Conservation (phyloP, 495 filamentous ascomycete genomes). For the Aspergillus kassunensis region DNA sequence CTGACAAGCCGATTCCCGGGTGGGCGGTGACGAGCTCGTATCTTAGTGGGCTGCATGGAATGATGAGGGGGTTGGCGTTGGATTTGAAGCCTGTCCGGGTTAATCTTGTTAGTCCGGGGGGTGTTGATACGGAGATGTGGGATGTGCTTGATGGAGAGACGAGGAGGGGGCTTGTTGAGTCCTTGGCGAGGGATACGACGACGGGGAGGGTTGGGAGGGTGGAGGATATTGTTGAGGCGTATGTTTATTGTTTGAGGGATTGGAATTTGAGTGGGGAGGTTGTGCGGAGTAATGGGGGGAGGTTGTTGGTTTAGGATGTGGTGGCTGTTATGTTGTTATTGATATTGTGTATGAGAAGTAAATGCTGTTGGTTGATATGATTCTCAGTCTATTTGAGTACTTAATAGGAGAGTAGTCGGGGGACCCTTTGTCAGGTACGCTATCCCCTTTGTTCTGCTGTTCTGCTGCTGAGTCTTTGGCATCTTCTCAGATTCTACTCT, state of each 20-base stretch:
- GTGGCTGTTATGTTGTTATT: too few species aligned
- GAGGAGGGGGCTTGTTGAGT: slow-evolving; percentile 22
- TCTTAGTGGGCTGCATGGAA: slow-evolving; percentile 33
- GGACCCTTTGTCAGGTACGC: too few species aligned
- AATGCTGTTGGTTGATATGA: too few species aligned
- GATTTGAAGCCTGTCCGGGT: slow-evolving; percentile 57
- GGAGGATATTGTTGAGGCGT: slow-evolving; percentile 61
- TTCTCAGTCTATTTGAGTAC: too few species aligned
- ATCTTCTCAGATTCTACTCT: too few species aligned
- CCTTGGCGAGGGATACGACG: slow-evolving; percentile 13
- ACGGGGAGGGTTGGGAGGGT: slow-evolving; percentile 46
- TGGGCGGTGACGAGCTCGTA: slow-evolving; percentile 38
- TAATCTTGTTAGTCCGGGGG: slow-evolving; percentile 55
- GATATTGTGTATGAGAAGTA: too few species aligned
- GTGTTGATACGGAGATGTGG: slow-evolving; percentile 51
- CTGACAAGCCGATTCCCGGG: slow-evolving; percentile 39
- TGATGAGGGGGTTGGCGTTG: slow-evolving; percentile 51
- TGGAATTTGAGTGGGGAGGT: slow-evolving; percentile 45
- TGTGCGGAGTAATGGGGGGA: slow-evolving; percentile 38
- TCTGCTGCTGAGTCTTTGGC: too few species aligned
- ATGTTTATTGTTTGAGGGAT: slow-evolving; percentile 63
- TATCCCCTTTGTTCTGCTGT: too few species aligned
- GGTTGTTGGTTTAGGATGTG: too few species aligned
- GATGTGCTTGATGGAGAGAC: slow-evolving; percentile 22
- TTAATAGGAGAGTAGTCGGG: too few species aligned